Evolutionary conservation across 805 yeast genomes (phyloP).

Genomic region (Myxozyma udenii): DNA sequence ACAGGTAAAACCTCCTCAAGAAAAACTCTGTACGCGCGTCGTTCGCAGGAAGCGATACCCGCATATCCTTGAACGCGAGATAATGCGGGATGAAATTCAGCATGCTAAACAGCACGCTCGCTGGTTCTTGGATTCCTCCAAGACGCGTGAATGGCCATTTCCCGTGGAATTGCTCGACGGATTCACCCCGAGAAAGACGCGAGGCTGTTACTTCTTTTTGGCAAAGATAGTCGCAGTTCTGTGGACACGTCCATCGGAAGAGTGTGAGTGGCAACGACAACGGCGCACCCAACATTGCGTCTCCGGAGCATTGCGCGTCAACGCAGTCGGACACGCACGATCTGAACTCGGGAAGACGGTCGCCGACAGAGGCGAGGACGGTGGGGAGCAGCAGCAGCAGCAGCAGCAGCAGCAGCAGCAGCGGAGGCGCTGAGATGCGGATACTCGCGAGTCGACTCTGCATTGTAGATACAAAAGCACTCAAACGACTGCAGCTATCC

Average conservation of each 20-base stretch:
- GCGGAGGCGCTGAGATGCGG: neutral
- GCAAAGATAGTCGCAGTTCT: conserved; percentile 90
- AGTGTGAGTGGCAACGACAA: conserved; percentile 43
- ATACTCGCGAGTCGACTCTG: too few relatives aligned
- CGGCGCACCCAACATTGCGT: conserved; percentile 36
- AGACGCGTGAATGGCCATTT: conserved; percentile 91
- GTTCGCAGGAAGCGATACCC: conserved; percentile 10
- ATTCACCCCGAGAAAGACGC: conserved; percentile 49
- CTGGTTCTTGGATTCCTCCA: conserved; percentile 80
- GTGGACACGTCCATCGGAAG: conserved; percentile 69
- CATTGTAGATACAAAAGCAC: neutral
- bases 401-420: neutral
- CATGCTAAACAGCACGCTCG: conserved; percentile 74
- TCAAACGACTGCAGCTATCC: too few relatives aligned
- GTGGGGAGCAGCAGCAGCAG: too few relatives aligned
- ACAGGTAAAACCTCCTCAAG: conserved; percentile 40
- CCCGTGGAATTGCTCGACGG: conserved; percentile 84
- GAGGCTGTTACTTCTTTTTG: conserved; percentile 68
- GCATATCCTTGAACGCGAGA: conserved; percentile 35
- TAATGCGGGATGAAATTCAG: conserved; percentile 66
- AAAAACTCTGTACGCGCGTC: conserved; percentile 29
- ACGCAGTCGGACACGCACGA: conserved; percentile 45
- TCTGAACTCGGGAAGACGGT: conserved; percentile 48
- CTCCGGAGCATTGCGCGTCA: conserved; percentile 41
- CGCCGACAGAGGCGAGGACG: conserved; percentile 53